Evolutionary conservation across 2,329 filamentous ascomycete species (phyloP).

Genomic region (Aschersonia sp.): DNA sequence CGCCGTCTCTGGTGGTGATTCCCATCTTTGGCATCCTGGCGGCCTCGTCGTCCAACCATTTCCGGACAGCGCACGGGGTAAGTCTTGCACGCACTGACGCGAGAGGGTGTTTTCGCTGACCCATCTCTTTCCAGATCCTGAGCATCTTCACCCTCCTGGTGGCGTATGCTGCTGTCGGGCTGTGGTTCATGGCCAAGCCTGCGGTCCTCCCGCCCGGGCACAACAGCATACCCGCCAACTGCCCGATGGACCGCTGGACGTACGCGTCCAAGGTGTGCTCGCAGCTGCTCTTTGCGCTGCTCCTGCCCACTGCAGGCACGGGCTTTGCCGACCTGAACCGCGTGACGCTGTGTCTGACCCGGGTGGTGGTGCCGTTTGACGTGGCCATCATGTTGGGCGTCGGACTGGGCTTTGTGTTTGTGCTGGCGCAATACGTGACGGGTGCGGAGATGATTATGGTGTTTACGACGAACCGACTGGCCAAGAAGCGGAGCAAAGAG

Average conservation of each 20-base stretch:
- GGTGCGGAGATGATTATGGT: conserved; percentile 8
- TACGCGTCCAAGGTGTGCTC: conserved; percentile 9
- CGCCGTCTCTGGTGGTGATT: conserved; percentile 10
- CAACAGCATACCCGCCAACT: neutral
- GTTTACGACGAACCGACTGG: conserved; percentile 1
- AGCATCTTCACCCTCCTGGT: conserved; percentile 13
- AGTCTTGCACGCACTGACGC: neutral
- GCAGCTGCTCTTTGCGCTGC: conserved; percentile 12
- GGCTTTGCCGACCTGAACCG: conserved; percentile 15
- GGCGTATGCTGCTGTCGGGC: conserved; percentile 9
- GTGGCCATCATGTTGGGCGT: conserved; percentile 11
- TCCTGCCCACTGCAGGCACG: conserved; percentile 8
- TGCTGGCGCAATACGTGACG: conserved; percentile 10
- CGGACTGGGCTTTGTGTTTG: conserved; percentile 9
- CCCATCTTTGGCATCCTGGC: conserved; percentile 14
- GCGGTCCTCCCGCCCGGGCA: neutral
- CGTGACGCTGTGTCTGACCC: conserved; percentile 13
- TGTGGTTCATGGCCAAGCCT: conserved; percentile 12
- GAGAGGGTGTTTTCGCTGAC: neutral
- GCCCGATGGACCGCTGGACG: neutral
- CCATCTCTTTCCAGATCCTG: conserved; percentile 9
- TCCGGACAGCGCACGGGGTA: conserved; percentile 15
- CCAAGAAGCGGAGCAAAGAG: neutral
- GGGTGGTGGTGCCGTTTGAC: conserved; percentile 12
- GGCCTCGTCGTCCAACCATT: conserved; percentile 10